Conservation (phyloP, 108 stramenopile species). For the Cyclotella atomus region DNA sequence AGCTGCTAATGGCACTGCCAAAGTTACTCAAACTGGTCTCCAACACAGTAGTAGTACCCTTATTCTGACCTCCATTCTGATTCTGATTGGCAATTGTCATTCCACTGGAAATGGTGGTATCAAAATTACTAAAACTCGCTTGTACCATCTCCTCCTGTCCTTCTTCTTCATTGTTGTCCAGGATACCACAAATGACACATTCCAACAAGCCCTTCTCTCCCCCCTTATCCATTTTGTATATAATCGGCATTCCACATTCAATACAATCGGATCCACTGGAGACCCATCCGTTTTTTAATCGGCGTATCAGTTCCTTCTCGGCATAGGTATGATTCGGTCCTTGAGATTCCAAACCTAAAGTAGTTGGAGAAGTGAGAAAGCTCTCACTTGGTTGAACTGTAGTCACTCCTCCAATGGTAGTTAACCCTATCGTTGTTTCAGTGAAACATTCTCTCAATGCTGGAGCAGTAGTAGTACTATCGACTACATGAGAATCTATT, state of each 20-base stretch:
- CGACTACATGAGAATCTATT: background rate
- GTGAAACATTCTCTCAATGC: too few relatives aligned
- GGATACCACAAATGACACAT: slow-evolving; percentile 32
- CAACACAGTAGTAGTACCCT: background rate
- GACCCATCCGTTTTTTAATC: slow-evolving; percentile 37
- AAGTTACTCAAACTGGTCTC: background rate
- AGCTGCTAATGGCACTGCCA: too few relatives aligned
- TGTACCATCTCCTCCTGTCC: background rate
- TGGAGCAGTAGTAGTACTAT: too few relatives aligned
- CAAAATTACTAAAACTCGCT: background rate
- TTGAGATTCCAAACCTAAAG: background rate
- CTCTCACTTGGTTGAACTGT: slow-evolving; percentile 2
- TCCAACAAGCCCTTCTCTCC: slow-evolving; percentile 15
- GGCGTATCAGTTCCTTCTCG: slow-evolving; percentile 26
- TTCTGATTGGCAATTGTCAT: background rate
- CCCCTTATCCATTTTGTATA: slow-evolving; percentile 5
- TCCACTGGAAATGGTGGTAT: background rate
- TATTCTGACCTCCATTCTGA: background rate
- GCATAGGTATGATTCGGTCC: slow-evolving; percentile 35
- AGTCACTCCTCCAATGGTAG: background rate
- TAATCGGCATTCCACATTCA: slow-evolving; percentile 37
- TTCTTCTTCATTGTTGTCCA: slow-evolving; percentile 2
- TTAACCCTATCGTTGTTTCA: background rate
- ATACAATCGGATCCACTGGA: slow-evolving; percentile 17
- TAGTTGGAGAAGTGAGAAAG: background rate